Evolutionary conservation across 1,284 basidiomycete species (phyloP).

Genomic region (Exobasidium cylindrosporum): DNA sequence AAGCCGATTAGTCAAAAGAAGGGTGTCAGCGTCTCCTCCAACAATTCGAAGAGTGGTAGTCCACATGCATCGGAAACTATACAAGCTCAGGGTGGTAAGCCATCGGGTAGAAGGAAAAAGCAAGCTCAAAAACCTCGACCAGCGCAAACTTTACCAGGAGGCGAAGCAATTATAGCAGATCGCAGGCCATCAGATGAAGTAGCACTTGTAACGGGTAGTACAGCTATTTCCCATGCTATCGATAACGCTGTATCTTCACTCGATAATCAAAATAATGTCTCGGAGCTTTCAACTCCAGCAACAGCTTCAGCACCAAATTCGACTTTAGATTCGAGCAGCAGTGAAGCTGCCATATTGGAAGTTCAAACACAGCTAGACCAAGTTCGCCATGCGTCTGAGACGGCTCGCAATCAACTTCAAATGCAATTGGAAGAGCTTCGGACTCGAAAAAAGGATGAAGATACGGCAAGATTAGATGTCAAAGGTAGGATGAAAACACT

Average conservation of each 20-base stretch:
- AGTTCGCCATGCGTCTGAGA: slow-evolving; percentile 63
- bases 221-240: no score
- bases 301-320: not conserved
- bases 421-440: slow-evolving; percentile 71
- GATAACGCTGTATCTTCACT: slow-evolving; percentile 1
- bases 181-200: slow-evolving; percentile 10
- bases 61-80: no score
- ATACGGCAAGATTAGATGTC: slow-evolving; percentile 71
- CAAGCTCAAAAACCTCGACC: slow-evolving; percentile 7
- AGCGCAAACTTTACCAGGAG: slow-evolving; percentile 2
- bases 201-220: not conserved
- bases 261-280: slow-evolving; percentile 1
- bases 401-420: slow-evolving; percentile 63
- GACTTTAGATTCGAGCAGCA: not conserved
- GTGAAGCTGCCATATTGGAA: slow-evolving; percentile 52
- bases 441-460: slow-evolving; percentile 76
- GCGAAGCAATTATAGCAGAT: slow-evolving; percentile 4
- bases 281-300: slow-evolving; percentile 17
- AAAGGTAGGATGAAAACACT: slow-evolving; percentile 76
- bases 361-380: slow-evolving; percentile 73
- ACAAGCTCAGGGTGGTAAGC: not conserved
- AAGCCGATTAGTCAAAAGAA: no score
- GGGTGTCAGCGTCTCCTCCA: no score
- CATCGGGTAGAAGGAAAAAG: slow-evolving; percentile 6
- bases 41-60: no score